These are phyloP conservation scores for Alternaria postmessia DNA, from an alignment of 2,329 filamentous ascomycete genomes.

Conservation along the genomic window DNA sequence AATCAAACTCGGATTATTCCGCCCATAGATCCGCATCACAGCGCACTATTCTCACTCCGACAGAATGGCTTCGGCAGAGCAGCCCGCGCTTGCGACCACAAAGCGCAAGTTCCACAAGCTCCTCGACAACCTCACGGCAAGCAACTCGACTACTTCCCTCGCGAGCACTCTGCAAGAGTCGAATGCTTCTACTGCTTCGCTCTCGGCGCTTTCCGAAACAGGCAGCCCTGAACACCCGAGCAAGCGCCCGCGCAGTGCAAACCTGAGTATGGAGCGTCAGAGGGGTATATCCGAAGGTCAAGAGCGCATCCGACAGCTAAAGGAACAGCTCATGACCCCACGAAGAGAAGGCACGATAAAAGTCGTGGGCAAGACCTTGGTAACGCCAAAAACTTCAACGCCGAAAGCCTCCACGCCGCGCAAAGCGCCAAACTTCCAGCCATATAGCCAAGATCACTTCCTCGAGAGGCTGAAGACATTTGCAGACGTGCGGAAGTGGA, in stretches of 20 bases:
- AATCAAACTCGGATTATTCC: conserved; percentile 1
- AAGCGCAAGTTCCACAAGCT: conserved; percentile 84
- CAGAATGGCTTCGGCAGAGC: conserved; percentile 23
- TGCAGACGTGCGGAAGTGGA: conserved; percentile 90
- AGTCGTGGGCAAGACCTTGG: conserved; percentile 38
- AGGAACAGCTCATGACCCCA: conserved; percentile 44
- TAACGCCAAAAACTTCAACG: conserved; percentile 37
- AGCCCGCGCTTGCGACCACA: conserved; percentile 72
- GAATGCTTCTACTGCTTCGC: conserved; percentile 43
- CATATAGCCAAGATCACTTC: conserved; percentile 84
- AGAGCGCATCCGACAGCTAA: conserved; percentile 41
- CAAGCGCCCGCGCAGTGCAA: conserved; percentile 48
- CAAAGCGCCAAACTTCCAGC: conserved; percentile 75
- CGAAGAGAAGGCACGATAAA: conserved; percentile 40
- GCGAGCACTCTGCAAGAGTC: conserved; percentile 48
- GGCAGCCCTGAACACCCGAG: conserved; percentile 39
- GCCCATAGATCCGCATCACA: background rate
- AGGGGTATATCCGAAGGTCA: conserved; percentile 40
- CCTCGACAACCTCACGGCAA: conserved; percentile 61
- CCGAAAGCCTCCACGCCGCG: conserved; percentile 36
- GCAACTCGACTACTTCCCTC: conserved; percentile 56
- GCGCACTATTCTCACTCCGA: background rate
- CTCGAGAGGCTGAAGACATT: conserved; percentile 84
- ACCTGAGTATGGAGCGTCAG: conserved; percentile 37
- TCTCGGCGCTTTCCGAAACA: conserved; percentile 34